These are phyloP conservation scores for Dichomitus squalens DNA, from an alignment of 1,284 basidiomycete species.

Conservation along the genomic window DNA sequence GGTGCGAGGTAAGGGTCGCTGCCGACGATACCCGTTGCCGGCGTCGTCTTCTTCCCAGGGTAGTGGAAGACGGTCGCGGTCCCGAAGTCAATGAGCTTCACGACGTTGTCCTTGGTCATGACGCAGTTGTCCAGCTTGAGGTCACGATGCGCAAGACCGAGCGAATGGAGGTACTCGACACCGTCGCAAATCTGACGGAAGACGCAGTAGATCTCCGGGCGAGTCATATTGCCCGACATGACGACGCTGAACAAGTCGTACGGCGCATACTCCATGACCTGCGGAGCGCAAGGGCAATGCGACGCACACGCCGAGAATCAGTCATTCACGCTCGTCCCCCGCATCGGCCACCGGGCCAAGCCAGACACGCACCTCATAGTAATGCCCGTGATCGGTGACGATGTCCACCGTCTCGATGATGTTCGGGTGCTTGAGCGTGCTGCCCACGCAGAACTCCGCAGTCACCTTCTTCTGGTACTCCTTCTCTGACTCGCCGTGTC, in stretches of 20 bases:
- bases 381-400: slow-evolving; percentile 96
- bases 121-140: slow-evolving; percentile 99
- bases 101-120: slow-evolving; percentile 91
- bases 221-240: slow-evolving; percentile 99
- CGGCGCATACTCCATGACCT: slow-evolving; percentile 99
- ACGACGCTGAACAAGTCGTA: slow-evolving; percentile 99
- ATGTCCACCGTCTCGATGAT: slow-evolving; percentile 99
- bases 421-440: slow-evolving; percentile 93
- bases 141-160: slow-evolving; percentile 98
- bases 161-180: slow-evolving; percentile 96
- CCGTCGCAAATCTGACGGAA: slow-evolving; percentile 99
- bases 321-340: background rate
- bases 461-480: slow-evolving; percentile 99
- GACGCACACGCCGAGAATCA: slow-evolving; percentile 19
- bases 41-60: slow-evolving; percentile 84
- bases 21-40: slow-evolving; percentile 91
- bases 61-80: slow-evolving; percentile 99
- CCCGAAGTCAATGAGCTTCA: slow-evolving; percentile 99
- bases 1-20: slow-evolving; percentile 98
- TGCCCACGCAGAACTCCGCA: slow-evolving; percentile 97
- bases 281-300: slow-evolving; percentile 5
- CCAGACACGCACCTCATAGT: slow-evolving; percentile 80
- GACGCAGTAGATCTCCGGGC: slow-evolving; percentile 98
- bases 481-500: slow-evolving; percentile 87
- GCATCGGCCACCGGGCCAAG: background rate